Conservation (phyloP, 176 grass and related monocot species). For the Thinopyrum elongatum region DNA sequence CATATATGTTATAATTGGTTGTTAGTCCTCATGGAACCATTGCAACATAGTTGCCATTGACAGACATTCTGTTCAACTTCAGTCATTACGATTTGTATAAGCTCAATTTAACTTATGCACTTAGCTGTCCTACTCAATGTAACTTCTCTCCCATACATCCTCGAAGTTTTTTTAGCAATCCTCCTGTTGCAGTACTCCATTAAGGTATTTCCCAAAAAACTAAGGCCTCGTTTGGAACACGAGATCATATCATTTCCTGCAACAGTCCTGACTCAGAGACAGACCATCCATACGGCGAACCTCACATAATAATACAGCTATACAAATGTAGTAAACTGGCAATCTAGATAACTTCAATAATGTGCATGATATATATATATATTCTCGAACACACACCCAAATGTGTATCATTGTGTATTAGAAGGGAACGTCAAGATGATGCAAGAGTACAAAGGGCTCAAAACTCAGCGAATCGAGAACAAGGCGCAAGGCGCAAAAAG, state of each 20-base stretch:
- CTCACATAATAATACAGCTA: neutral
- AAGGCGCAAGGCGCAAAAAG: no score
- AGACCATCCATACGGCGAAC: neutral
- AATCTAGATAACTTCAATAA: neutral
- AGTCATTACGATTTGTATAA: neutral
- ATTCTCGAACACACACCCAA: no score
- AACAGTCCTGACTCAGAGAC: neutral
- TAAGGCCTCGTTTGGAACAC: neutral
- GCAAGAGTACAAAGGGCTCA: no score
- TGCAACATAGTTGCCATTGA: neutral
- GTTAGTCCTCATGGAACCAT: neutral
- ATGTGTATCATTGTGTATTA: no score
- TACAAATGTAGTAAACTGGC: neutral
- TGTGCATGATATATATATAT: neutral
- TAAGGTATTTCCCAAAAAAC: neutral
- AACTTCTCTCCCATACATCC: neutral
- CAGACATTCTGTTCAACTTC: neutral
- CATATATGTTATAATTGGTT: neutral
- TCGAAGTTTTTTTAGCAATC: neutral
- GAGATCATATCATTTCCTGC: neutral
- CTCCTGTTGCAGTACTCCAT: neutral
- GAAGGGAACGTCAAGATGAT: no score
- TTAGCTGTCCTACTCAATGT: constrained; percentile 8
- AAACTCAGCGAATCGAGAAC: no score
- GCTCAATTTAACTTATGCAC: neutral